Evolutionary conservation across 768 basidiomycete species (phyloP), one percentile per base, ranked within the genome.

Genomic region (Kwoniella sp.): DNA sequence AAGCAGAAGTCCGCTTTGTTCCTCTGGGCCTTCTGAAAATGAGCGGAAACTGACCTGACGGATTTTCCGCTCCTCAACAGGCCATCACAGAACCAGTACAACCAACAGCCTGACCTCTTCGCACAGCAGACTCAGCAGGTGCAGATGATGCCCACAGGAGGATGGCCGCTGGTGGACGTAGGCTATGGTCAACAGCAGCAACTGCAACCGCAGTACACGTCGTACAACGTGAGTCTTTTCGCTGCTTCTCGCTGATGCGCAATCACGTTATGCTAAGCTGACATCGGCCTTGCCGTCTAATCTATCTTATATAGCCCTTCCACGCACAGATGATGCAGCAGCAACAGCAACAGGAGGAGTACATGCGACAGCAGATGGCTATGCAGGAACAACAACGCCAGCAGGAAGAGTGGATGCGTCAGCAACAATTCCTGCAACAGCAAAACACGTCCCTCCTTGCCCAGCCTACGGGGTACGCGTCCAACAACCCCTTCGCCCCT

Each of bases 401-500:
- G 65, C 80, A 80, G 55, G 75, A 82, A 64, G 79, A 82, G 65
- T 82, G 73, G 68, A 69, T 79, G 69, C 79, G 74, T 47, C 78
- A 79, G 58, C 76, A 78, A 48, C 61, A 68, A 26, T 55, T 71
- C 41, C 55, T 69, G 38, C 69, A 73, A 64, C 75, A 77, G 55
- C 73, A 75, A 58, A 72, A 78, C 65, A 61, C 71, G 20, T 75
- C 80, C 25, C 73, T 80, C 20, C 69, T 80, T 52, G 73, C 84
- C 8, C 84, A 85, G 58, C 65, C 63, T 15, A 73, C 73, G n/a
- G 79, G 75, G 3, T 80, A 69, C 71, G 91, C 92, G 9, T 89
- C 92, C 37, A 98, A 98, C 85, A 99, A 99, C 78, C 96, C 96
- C 0, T 98, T 99, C 74, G 94, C 93, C 76, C 84, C 68, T 25